These are phyloP conservation scores for Rhodosporidiobolus odoratus DNA, from an alignment of 768 basidiomycete species.

Conservation along the genomic window DNA sequence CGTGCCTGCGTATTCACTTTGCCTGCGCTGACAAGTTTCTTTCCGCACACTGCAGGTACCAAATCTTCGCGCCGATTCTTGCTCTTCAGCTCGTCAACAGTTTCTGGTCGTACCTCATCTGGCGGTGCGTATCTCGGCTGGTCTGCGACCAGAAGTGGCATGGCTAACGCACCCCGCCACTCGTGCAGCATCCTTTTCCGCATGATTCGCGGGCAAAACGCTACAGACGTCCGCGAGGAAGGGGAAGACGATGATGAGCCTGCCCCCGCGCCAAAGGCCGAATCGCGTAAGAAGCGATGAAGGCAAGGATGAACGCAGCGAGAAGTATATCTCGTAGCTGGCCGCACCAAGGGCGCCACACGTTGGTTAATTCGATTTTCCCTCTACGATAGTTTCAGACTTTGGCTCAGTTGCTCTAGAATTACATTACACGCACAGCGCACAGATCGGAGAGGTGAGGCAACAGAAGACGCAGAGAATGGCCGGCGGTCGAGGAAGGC, in stretches of 20 bases:
- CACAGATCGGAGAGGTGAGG: neutral
- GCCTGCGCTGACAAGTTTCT: neutral
- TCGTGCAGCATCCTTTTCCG: slow-evolving; percentile 25
- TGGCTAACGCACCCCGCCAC: too few relatives aligned
- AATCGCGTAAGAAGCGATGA: slow-evolving; percentile 24
- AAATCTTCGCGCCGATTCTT: slow-evolving; percentile 68
- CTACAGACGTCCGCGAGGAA: slow-evolving; percentile 68
- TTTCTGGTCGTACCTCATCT: slow-evolving; percentile 85
- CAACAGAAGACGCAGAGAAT: neutral
- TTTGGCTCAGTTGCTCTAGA: neutral
- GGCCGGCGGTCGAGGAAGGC: neutral
- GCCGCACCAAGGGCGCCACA: neutral
- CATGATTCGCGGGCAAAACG: slow-evolving; percentile 32
- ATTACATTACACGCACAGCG: neutral
- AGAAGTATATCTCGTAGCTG: too few relatives aligned
- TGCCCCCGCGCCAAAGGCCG: slow-evolving; percentile 38
- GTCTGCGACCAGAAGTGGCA: too few relatives aligned
- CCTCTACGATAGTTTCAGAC: too few relatives aligned
- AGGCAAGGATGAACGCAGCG: neutral
- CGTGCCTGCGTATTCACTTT: too few relatives aligned
- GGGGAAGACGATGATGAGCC: slow-evolving; percentile 51
- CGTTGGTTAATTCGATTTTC: neutral
- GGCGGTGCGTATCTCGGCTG: slow-evolving; percentile 65
- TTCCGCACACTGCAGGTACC: slow-evolving; percentile 52
- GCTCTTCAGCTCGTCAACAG: slow-evolving; percentile 77